These are phyloP conservation scores for Coprinopsis cinerea DNA, from an alignment of 768 basidiomycete genomes.

Conservation along the genomic window DNA sequence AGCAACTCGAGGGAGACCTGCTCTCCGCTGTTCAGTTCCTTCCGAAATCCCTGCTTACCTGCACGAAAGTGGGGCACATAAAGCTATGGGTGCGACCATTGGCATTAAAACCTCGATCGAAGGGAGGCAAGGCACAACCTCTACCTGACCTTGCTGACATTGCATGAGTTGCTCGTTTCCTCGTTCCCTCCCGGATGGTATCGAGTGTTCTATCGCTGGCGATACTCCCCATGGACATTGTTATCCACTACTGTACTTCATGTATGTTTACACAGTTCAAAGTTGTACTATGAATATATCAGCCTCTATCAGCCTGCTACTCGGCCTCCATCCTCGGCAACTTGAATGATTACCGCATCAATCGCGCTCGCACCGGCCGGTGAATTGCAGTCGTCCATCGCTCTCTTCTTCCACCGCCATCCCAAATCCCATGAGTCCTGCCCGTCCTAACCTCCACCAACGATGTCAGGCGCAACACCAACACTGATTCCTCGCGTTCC, in stretches of 20 bases:
- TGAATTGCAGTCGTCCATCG: neutral
- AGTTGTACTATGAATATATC: too few relatives aligned
- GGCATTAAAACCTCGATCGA: slow-evolving; percentile 33
- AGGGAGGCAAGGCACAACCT: slow-evolving; percentile 19
- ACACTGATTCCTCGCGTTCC: slow-evolving; percentile 65
- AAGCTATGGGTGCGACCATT: slow-evolving; percentile 84
- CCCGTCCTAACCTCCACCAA: neutral
- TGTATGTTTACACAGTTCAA: too few relatives aligned
- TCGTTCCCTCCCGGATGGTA: neutral
- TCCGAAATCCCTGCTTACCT: slow-evolving; percentile 72
- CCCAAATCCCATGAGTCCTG: neutral
- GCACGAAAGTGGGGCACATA: slow-evolving; percentile 70
- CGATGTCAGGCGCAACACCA: slow-evolving; percentile 54
- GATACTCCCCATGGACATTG: neutral
- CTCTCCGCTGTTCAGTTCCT: slow-evolving; percentile 71
- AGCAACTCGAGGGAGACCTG: slow-evolving; percentile 76
- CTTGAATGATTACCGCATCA: too few relatives aligned
- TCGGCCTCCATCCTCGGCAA: too few relatives aligned
- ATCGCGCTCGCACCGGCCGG: neutral
- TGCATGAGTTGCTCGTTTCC: slow-evolving; percentile 11
- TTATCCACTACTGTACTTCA: too few relatives aligned
- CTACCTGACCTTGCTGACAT: slow-evolving; percentile 21
- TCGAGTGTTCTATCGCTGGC: neutral
- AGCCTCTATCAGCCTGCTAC: too few relatives aligned
- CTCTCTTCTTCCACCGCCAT: neutral